A percentile compares a stretch with the other conserved stretches of the same genome.
phyloP scores from a whole-genome alignment of 202 grass and related monocot genomes.

The Schoenoplectus tabernaemontani region DNA sequence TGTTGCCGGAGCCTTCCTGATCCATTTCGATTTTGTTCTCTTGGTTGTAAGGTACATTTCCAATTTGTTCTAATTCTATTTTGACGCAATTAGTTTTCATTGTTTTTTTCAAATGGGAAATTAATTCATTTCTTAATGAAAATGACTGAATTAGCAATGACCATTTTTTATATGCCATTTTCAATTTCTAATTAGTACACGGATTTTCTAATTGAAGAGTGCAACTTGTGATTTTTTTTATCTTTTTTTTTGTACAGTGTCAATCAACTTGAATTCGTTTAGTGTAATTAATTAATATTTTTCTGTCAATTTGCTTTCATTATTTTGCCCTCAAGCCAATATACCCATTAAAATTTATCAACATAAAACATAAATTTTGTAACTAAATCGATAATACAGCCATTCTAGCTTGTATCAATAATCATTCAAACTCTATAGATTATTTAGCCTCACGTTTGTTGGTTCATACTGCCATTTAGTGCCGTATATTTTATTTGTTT shows the following conservation, averaged over 20 bases:
- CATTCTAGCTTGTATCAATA: neutral
- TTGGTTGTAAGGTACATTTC: constrained; percentile 64
- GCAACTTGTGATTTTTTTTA: neutral
- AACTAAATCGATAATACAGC: neutral
- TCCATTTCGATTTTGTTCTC: constrained; percentile 75
- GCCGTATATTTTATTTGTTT: neutral
- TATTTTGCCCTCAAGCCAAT: neutral
- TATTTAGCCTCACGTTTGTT: neutral
- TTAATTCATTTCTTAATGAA: neutral
- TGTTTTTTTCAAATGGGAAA: neutral
- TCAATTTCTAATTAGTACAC: neutral
- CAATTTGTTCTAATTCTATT: neutral
- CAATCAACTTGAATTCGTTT: neutral
- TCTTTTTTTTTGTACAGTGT: neutral
- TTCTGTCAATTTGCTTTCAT: neutral
- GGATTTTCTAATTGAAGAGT: neutral
- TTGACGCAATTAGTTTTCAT: neutral
- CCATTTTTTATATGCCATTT: neutral
- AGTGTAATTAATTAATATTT: neutral
- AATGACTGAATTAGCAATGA: neutral
- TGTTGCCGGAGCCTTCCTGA: constrained; percentile 76
- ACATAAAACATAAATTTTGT: neutral
- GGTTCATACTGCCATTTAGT: neutral
- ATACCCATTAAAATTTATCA: neutral
- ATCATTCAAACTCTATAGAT: neutral